phyloP scores from a whole-genome alignment of 805 yeast species.

The Saccharomycopsis lassenensis region DNA sequence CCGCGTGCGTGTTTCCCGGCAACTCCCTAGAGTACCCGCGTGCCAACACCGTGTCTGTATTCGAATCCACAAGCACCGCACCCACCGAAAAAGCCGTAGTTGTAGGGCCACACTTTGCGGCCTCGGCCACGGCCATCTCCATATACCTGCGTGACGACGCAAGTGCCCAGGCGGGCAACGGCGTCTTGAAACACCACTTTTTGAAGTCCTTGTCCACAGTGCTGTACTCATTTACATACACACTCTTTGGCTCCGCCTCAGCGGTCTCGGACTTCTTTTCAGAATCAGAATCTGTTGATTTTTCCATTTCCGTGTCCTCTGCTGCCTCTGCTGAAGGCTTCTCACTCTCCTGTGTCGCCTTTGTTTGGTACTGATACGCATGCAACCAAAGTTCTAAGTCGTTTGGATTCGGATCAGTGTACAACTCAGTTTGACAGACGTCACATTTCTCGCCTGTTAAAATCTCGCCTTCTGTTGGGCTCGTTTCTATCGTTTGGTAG shows the following conservation, averaged over 20 bases:
- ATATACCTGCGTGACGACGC: conserved; percentile 48
- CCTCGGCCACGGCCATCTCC: conserved; percentile 69
- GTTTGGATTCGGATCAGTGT: conserved; percentile 80
- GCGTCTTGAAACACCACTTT: conserved; percentile 67
- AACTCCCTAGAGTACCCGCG: conserved; percentile 87
- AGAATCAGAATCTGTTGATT: background rate
- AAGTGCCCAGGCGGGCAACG: conserved; percentile 75
- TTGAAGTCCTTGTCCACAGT: conserved; percentile 22
- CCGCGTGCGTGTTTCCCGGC: conserved; percentile 95
- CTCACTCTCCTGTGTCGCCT: conserved; percentile 22
- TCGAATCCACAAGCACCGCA: conserved; percentile 50
- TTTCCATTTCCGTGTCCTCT: conserved; percentile 15
- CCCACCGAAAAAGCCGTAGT: conserved; percentile 92
- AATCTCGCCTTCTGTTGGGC: conserved; percentile 47
- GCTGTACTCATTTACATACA: too few relatives aligned
- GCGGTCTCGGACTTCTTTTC: conserved; percentile 4
- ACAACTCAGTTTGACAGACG: conserved; percentile 56
- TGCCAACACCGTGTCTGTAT: conserved; percentile 50
- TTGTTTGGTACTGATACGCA: conserved; percentile 69
- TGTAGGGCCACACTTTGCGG: conserved; percentile 70
- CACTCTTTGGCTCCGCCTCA: too few relatives aligned
- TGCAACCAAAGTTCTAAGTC: conserved; percentile 88
- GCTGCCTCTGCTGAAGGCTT: background rate
- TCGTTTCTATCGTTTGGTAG: conserved; percentile 27
- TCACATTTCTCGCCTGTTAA: conserved; percentile 49